Evolutionary conservation across 257 asterid genomes (phyloP).

Genomic region (Solanum sejunctum): DNA sequence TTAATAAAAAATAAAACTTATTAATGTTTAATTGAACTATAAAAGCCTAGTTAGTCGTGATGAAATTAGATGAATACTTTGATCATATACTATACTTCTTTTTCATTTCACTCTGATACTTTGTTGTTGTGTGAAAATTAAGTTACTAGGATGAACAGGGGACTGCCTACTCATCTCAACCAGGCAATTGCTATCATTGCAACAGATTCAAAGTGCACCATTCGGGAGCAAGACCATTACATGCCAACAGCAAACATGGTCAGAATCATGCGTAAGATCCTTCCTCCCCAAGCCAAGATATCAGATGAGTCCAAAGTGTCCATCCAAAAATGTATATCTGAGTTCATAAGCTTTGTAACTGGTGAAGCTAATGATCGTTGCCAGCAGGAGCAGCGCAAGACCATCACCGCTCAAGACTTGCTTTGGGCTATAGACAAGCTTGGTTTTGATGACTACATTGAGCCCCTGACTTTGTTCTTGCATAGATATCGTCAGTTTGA

Average conservation of each 20-base stretch:
- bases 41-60: neutral
- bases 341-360: constrained; percentile 88
- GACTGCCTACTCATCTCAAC: constrained; percentile 23
- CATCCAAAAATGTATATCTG: constrained; percentile 85
- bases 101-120: neutral
- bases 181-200: neutral
- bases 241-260: constrained; percentile 93
- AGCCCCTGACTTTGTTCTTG: constrained; percentile 74
- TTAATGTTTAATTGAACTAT: neutral
- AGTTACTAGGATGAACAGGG: constrained; percentile 29
- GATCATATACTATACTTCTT: neutral
- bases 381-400: constrained; percentile 94
- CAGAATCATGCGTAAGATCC: constrained; percentile 80
- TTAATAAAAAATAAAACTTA: neutral
- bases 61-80: neutral
- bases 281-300: constrained; percentile 82
- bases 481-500: constrained; percentile 79
- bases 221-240: constrained; percentile 93
- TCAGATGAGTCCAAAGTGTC: constrained; percentile 93
- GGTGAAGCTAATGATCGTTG: constrained; percentile 94
- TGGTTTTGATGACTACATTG: constrained; percentile 88
- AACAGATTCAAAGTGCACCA: constrained; percentile 38
- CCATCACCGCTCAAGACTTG: constrained; percentile 90
- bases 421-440: constrained; percentile 98
- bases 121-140: neutral